Evolutionary conservation across 345 rosid genomes (phyloP), one percentile per base, ranked within the genome.

Genomic region (Reutealis trisperma): DNA sequence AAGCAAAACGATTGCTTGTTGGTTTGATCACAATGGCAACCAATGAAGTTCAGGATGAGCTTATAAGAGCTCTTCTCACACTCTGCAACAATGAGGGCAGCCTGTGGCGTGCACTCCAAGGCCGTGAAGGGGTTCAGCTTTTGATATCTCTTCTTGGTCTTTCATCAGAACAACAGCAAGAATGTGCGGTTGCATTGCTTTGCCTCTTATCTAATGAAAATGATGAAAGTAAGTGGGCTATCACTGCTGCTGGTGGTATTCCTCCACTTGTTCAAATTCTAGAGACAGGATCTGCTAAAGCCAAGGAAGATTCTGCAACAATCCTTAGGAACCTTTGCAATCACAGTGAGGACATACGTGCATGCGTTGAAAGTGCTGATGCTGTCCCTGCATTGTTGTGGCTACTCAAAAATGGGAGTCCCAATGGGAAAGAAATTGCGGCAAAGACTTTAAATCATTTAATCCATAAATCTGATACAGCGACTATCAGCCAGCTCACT

Each of bases 221-320:
- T 64, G 99, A 96, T 82, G 99, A 96, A 81, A 96, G 99, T 82
- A 96, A 96, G 85, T 96, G 99, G 99, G 99, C 99, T 57, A 94
- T 96, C 83, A 96, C 99, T 63, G 99, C 99, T 78, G 99, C 99
- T 81, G 99, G 98, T 88, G 99, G 99, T 71, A 96, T 96, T 83
- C 99, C 99, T 83, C 99, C 99, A 11, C 97, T 96, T 67, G 99
- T 96, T 79, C 99, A 91, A 81, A 96, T 96, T 88, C 86, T 96
- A 63, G 99, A 96, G 89, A 90, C 92, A 52, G 99, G 99, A 10
- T 96, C 98, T 59, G 96, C 89, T 70, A 96, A 94, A 89, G 98
- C 99, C 73, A 94, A 92, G 89, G 99, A 96, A 87, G 98, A 96
- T 83, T 94, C 99, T 55, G 99, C 99, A 66, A 85, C 90, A 62